Percentiles rank a stretch among this genome's conserved stretches.
phyloP scores from a whole-genome alignment of 2,329 filamentous ascomycete species.

The Cordyceps farinosa region DNA sequence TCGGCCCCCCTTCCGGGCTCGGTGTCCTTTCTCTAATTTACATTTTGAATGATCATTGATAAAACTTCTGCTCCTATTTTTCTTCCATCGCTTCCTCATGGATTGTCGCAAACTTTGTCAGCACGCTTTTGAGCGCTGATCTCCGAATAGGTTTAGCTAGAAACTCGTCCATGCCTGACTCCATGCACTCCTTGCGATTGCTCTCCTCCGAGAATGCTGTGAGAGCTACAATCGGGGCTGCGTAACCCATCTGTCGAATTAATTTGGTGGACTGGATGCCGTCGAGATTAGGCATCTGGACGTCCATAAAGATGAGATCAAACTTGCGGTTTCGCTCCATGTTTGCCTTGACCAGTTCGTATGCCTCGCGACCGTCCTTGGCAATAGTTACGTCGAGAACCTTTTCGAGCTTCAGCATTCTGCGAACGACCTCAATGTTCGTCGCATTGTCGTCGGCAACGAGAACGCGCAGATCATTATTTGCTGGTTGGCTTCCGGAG shows the following conservation, averaged over 20 bases:
- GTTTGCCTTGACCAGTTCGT: conserved; percentile 76
- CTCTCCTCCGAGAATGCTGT: conserved; percentile 89
- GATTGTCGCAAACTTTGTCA: conserved; percentile 81
- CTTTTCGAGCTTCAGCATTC: conserved; percentile 70
- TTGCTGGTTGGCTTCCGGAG: conserved; percentile 51
- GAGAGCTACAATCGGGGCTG: conserved; percentile 81
- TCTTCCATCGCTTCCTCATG: conserved; percentile 53
- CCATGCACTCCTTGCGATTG: conserved; percentile 81
- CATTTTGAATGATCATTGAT: not conserved
- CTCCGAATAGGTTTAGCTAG: conserved; percentile 71
- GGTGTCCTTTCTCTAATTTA: not conserved
- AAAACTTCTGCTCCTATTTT: not conserved
- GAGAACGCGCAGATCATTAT: conserved; percentile 69
- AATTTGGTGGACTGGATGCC: conserved; percentile 81
- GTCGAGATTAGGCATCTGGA: conserved; percentile 92
- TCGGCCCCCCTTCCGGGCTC: too few species aligned
- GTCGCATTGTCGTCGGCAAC: conserved; percentile 71
- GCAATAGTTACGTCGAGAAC: conserved; percentile 87
- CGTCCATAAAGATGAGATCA: conserved; percentile 93
- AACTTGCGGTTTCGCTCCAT: conserved; percentile 72
- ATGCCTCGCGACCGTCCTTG: conserved; percentile 81
- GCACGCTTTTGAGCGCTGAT: conserved; percentile 80
- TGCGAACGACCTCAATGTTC: conserved; percentile 56
- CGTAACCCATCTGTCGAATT: conserved; percentile 83
- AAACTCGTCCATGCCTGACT: conserved; percentile 91